Evolutionary conservation across 257 asterid species (phyloP).

Genomic region (Salvia miltiorrhiza): DNA sequence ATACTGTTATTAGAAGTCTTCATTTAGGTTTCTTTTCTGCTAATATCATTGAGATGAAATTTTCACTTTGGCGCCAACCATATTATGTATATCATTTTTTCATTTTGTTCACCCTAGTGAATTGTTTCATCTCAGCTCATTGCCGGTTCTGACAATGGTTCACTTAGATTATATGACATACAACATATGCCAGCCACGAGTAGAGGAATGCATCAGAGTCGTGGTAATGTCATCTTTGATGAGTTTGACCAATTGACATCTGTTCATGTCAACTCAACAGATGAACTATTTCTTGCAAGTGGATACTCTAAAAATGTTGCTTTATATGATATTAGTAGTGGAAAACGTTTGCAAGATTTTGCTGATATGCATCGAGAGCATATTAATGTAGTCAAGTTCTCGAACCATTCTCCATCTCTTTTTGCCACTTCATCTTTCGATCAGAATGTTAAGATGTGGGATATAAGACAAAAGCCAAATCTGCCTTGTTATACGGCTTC

Average conservation of each 20-base stretch:
- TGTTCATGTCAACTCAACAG: constrained; percentile 87
- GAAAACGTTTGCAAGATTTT: constrained; percentile 73
- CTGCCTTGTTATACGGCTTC: constrained; percentile 82
- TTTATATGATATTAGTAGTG: constrained; percentile 70
- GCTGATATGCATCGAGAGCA: constrained; percentile 81
- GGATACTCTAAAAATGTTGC: constrained; percentile 89
- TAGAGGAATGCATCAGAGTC: constrained; percentile 35
- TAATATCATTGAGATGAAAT: constrained; percentile 7
- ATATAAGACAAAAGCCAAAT: constrained; percentile 66
- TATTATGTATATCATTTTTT: neutral
- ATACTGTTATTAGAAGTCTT: neutral
- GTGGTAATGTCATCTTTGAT: constrained; percentile 58
- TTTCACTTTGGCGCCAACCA: constrained; percentile 1
- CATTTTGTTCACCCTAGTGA: constrained; percentile 14
- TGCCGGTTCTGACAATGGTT: constrained; percentile 94
- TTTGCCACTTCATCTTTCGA: constrained; percentile 94
- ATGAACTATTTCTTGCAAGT: constrained; percentile 89
- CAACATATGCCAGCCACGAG: constrained; percentile 41
- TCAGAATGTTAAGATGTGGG: constrained; percentile 92
- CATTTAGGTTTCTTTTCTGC: neutral
- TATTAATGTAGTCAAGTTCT: constrained; percentile 85
- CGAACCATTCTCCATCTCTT: constrained; percentile 87
- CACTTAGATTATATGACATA: constrained; percentile 72
- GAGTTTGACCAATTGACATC: constrained; percentile 92
- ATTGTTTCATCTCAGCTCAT: constrained; percentile 60